Percentiles rank a stretch among this genome's conserved stretches.
Evolutionary conservation across 345 rosid species (phyloP).

Genomic region (Rhizophora apiculata): DNA sequence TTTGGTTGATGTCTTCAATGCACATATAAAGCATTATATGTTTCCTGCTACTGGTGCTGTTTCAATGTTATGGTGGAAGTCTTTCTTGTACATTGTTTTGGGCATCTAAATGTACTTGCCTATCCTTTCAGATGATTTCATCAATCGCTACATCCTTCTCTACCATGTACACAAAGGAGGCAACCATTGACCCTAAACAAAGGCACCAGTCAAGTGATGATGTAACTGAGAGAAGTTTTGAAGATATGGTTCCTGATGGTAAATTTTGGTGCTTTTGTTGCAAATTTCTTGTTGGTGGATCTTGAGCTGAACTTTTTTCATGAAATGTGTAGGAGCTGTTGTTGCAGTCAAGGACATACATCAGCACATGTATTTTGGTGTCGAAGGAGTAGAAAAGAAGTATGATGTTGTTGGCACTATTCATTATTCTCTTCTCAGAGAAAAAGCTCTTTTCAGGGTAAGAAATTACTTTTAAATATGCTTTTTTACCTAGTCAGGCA

Average conservation of each 20-base stretch:
- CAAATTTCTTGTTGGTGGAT: slow-evolving; percentile 13
- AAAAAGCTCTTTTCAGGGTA: slow-evolving; percentile 88
- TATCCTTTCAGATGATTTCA: slow-evolving; percentile 57
- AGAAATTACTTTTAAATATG: slow-evolving; percentile 12
- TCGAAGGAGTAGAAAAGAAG: slow-evolving; percentile 59
- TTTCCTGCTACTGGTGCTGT: slow-evolving; percentile 10
- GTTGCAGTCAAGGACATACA: slow-evolving; percentile 84
- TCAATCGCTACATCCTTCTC: slow-evolving; percentile 59
- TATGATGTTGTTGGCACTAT: slow-evolving; percentile 54
- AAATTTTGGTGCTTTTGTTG: slow-evolving; percentile 8
- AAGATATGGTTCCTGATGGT: slow-evolving; percentile 75
- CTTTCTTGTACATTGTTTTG: slow-evolving; percentile 16
- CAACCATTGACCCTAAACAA: slow-evolving; percentile 26
- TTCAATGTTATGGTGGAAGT: background rate
- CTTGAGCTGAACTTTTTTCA: slow-evolving; percentile 15
- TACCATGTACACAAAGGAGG: slow-evolving; percentile 36
- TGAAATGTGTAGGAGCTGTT: slow-evolving; percentile 58
- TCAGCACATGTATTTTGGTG: slow-evolving; percentile 76
- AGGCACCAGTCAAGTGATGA: slow-evolving; percentile 35
- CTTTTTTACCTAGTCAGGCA: slow-evolving; percentile 1
- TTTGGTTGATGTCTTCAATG: slow-evolving; percentile 2
- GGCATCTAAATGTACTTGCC: slow-evolving; percentile 22
- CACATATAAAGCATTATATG: background rate
- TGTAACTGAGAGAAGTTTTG: slow-evolving; percentile 43
- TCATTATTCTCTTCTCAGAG: slow-evolving; percentile 87